phyloP scores from a whole-genome alignment of 1,284 basidiomycete species.

The Tylopilus sp. region DNA sequence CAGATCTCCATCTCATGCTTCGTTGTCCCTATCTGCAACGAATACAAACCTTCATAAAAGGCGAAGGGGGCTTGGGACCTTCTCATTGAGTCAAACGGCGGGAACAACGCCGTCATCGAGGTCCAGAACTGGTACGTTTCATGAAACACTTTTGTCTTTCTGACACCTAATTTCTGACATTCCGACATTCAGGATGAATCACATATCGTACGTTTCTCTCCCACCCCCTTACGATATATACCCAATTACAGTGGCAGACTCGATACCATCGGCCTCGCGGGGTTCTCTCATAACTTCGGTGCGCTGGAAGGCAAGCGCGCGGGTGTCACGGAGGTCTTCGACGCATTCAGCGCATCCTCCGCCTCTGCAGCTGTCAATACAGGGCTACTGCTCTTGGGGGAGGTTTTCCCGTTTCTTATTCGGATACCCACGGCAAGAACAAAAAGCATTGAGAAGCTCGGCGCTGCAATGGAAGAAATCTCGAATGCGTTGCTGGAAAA shows the following conservation, averaged over 20 bases:
- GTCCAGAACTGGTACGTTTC: slow-evolving; percentile 38
- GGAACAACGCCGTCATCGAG: slow-evolving; percentile 40
- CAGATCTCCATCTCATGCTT: background rate
- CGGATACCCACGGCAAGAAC: background rate
- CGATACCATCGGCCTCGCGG: slow-evolving; percentile 40
- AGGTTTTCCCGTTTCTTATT: background rate
- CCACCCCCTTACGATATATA: background rate
- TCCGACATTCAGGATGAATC: slow-evolving; percentile 40
- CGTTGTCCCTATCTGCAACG: background rate
- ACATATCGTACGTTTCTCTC: slow-evolving; percentile 38
- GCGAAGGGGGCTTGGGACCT: slow-evolving; percentile 51
- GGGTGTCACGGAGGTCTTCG: background rate
- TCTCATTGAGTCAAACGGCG: slow-evolving; percentile 37
- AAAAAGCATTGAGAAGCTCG: slow-evolving; percentile 35
- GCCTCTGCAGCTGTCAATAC: background rate
- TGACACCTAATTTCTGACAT: background rate
- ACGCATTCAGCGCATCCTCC: background rate
- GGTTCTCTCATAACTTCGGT: slow-evolving; percentile 41
- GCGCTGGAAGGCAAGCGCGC: slow-evolving; percentile 38
- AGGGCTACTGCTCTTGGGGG: slow-evolving; percentile 12
- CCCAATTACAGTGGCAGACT: slow-evolving; percentile 32
- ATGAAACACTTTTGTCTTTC: background rate
- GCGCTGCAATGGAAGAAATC: slow-evolving; percentile 41
- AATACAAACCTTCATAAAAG: background rate
- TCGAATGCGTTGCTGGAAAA: slow-evolving; percentile 44